A percentile compares a stretch with the other conserved stretches of the same genome.
These are phyloP conservation scores for Pythium rhizo-oryzae DNA, from an alignment of 352 stramenopile species.

Conservation along the genomic window DNA sequence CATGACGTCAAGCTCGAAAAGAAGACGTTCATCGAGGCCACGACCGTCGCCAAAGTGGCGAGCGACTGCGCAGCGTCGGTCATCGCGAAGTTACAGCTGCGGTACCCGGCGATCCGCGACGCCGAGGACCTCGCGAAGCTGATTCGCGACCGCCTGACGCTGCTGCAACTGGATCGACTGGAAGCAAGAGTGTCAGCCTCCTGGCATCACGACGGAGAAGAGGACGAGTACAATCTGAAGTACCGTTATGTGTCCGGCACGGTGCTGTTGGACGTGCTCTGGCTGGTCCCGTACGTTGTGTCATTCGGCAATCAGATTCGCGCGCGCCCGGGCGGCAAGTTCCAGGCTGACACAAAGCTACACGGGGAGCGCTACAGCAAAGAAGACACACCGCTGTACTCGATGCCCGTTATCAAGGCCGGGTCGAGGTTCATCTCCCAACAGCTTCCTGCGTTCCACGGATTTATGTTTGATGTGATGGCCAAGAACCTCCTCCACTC, in stretches of 20 bases:
- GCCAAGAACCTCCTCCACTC: too few species aligned
- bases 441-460: too few species aligned
- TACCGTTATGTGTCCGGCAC: background rate
- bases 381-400: too few species aligned
- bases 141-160: background rate
- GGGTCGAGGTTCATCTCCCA: too few species aligned
- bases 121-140: background rate
- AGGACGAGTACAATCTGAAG: background rate
- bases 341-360: too few species aligned
- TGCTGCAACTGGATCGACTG: background rate
- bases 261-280: background rate
- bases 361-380: too few species aligned
- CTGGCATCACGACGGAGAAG: background rate
- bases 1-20: constrained; percentile 36
- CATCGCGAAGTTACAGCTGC: constrained; percentile 28
- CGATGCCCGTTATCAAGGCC: too few species aligned
- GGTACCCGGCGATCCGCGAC: constrained; percentile 11
- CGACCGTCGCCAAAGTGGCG: constrained; percentile 33
- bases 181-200: background rate
- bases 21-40: constrained; percentile 40
- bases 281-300: too few species aligned
- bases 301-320: too few species aligned
- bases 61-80: constrained; percentile 29
- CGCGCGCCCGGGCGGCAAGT: too few species aligned
- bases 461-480: too few species aligned